These are phyloP conservation scores for Fusarium luffae DNA, from an alignment of 2,329 filamentous ascomycete species.

Conservation along the genomic window DNA sequence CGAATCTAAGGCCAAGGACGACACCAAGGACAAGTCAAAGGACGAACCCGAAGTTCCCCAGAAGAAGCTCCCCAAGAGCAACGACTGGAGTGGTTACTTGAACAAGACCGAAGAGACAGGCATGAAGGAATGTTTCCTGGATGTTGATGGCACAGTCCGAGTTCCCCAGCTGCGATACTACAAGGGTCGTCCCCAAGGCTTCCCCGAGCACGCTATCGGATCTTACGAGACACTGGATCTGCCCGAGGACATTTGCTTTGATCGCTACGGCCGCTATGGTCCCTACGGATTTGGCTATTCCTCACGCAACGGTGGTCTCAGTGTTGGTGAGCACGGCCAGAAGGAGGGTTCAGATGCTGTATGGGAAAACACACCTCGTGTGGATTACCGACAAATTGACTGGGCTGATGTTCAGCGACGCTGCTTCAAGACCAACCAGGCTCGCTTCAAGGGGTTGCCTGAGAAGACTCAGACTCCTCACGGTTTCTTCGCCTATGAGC, in stretches of 20 bases:
- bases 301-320: slow-evolving; percentile 78
- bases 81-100: slow-evolving; percentile 51
- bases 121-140: slow-evolving; percentile 83
- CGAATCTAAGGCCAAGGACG: slow-evolving; percentile 15
- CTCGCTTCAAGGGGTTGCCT: slow-evolving; percentile 70
- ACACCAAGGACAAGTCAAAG: slow-evolving; percentile 15
- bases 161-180: slow-evolving; percentile 80
- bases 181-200: slow-evolving; percentile 81
- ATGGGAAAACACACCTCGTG: slow-evolving; percentile 76
- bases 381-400: slow-evolving; percentile 80
- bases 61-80: slow-evolving; percentile 45
- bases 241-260: slow-evolving; percentile 89
- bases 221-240: slow-evolving; percentile 85
- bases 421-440: slow-evolving; percentile 77
- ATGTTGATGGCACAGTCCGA: slow-evolving; percentile 70
- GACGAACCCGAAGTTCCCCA: slow-evolving; percentile 29
- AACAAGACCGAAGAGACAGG: slow-evolving; percentile 55
- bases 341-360: slow-evolving; percentile 82
- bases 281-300: slow-evolving; percentile 94
- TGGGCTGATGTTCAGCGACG: slow-evolving; percentile 83
- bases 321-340: slow-evolving; percentile 87
- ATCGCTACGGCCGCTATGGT: slow-evolving; percentile 86
- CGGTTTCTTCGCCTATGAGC: slow-evolving; percentile 64
- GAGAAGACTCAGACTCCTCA: slow-evolving; percentile 54
- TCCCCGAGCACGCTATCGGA: slow-evolving; percentile 86